phyloP scores from a whole-genome alignment of 306 rosid genomes.

The Inga oerstediana region DNA sequence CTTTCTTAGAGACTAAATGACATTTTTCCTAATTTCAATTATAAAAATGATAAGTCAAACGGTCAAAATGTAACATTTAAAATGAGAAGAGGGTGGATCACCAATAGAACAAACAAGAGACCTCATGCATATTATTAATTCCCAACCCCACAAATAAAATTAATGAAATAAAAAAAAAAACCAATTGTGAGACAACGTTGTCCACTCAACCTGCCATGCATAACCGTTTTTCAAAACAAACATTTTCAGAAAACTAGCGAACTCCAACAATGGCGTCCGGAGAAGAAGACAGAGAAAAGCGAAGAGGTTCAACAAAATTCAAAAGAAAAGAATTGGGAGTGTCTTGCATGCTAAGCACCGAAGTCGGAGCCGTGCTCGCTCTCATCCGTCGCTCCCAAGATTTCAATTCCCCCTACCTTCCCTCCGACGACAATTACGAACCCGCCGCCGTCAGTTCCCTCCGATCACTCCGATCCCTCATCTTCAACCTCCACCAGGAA shows the following conservation, averaged over 20 bases:
- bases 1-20: too few relatives aligned
- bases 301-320: constrained; percentile 7
- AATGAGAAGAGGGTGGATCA: not conserved
- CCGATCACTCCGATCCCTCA: constrained; percentile 73
- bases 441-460: constrained; percentile 57
- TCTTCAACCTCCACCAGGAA: constrained; percentile 76
- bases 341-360: constrained; percentile 92
- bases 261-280: constrained; percentile 32
- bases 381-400: constrained; percentile 71
- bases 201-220: constrained; percentile 8
- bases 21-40: not conserved
- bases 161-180: not conserved
- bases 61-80: not conserved
- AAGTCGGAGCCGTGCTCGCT: constrained; percentile 80
- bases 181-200: not conserved
- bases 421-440: constrained; percentile 51
- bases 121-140: not conserved
- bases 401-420: constrained; percentile 29
- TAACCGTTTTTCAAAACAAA: constrained; percentile 33
- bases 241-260: not conserved
- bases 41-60: not conserved
- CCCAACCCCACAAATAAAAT: not conserved
- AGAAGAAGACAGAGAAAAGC: constrained; percentile 15
- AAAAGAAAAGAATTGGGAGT: constrained; percentile 64
- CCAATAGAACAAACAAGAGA: not conserved